These are phyloP conservation scores for Ascosphaera pollenicola DNA, from an alignment of 2,329 filamentous ascomycete species.

Conservation along the genomic window DNA sequence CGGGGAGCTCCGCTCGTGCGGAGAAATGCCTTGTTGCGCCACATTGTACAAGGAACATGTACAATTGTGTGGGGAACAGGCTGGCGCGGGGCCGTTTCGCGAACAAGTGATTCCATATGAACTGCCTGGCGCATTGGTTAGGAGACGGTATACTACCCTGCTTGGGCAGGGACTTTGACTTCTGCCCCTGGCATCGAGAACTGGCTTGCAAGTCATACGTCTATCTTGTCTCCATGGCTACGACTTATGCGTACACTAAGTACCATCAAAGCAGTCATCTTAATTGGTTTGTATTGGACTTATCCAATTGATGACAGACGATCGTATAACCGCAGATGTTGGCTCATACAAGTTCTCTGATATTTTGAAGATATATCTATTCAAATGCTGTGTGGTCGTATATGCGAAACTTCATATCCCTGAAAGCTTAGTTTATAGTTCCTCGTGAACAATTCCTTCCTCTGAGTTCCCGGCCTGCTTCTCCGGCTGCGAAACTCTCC, in stretches of 20 bases:
- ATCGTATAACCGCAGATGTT: not conserved
- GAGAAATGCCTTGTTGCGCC: not conserved
- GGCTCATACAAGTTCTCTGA: not conserved
- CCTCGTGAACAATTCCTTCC: slow-evolving; percentile 5
- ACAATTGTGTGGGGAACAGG: not conserved
- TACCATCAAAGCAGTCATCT: too few species aligned
- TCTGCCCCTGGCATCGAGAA: too few species aligned
- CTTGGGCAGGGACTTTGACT: too few species aligned
- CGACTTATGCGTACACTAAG: too few species aligned
- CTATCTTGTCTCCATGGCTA: too few species aligned
- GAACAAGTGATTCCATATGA: too few species aligned
- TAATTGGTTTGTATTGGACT: too few species aligned
- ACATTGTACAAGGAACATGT: not conserved
- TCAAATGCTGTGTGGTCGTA: slow-evolving; percentile 4
- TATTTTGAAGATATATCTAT: not conserved
- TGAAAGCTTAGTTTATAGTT: slow-evolving; percentile 5
- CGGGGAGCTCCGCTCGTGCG: not conserved
- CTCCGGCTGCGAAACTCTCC: slow-evolving; percentile 18
- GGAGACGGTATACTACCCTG: too few species aligned
- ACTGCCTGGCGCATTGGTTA: too few species aligned
- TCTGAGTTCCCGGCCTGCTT: slow-evolving; percentile 2
- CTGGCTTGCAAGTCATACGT: too few species aligned
- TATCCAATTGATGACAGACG: too few species aligned
- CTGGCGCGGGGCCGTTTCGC: not conserved
- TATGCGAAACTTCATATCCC: slow-evolving; percentile 5